phyloP scores from a whole-genome alignment of 1,139 yeast genomes.

The Nakaseomyces bracarensis region DNA sequence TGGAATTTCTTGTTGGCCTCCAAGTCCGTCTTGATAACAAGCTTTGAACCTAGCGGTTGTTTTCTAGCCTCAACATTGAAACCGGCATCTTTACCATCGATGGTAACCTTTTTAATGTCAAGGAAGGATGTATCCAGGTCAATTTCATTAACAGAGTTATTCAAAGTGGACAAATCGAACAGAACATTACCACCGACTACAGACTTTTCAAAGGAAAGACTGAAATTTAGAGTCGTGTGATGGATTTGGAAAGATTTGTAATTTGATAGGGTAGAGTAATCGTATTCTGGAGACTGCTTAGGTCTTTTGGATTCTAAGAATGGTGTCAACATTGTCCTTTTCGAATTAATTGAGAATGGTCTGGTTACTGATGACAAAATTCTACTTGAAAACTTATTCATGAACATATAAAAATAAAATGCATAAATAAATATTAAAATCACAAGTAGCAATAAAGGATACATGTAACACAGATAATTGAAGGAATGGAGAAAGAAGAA shows the following conservation, averaged over 20 bases:
- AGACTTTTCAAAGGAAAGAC: constrained; percentile 48
- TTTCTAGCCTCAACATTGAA: constrained; percentile 41
- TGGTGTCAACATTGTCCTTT: constrained; percentile 16
- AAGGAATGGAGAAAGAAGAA: not conserved
- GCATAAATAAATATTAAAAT: constrained; percentile 1
- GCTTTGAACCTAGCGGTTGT: constrained; percentile 63
- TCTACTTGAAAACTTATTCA: not conserved
- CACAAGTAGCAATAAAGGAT: not conserved
- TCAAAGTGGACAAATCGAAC: constrained; percentile 36
- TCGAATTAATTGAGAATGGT: constrained; percentile 5
- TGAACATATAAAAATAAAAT: constrained; percentile 4
- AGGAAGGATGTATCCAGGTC: constrained; percentile 65
- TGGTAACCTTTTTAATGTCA: constrained; percentile 38
- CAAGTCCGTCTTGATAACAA: constrained; percentile 35
- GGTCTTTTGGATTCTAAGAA: constrained; percentile 34
- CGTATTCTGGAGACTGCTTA: constrained; percentile 46
- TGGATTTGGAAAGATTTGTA: constrained; percentile 45
- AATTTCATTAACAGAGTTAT: constrained; percentile 32
- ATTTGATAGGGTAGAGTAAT: constrained; percentile 71
- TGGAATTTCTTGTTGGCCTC: constrained; percentile 22
- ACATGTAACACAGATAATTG: not conserved
- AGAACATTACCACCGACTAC: constrained; percentile 50
- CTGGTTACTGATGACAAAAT: not conserved
- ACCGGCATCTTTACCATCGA: constrained; percentile 34
- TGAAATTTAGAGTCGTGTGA: constrained; percentile 46